Base-by-base conservation (phyloP, 495 filamentous ascomycete genomes). In the Lophium mytilinum region DNA sequence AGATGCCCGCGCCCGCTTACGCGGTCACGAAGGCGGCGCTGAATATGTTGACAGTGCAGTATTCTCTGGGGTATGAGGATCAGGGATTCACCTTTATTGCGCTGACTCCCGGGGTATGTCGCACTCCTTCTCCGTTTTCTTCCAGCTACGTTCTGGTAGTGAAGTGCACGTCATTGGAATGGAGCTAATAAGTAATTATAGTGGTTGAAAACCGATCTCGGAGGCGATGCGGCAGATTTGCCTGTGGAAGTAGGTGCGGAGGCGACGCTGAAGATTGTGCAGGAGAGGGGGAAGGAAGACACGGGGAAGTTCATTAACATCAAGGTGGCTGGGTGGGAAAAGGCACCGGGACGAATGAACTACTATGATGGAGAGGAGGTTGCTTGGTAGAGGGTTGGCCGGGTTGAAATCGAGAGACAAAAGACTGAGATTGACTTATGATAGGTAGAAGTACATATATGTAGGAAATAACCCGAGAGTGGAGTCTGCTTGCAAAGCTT, bases 1-100 rank as follows among this genome's bases (percentile, higher is more conserved):
- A 49, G 9, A 39, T 60, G 10, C 68, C 68, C 0, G 56, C 36
- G 9, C 77, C 75, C 6, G 73, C 73, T 6, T 81, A 82, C 58
- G 79, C 77, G 57, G 71, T 81, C 55, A 67, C 72, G 36, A 82
- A 81, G 62, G 74, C 78, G 0, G 75, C 75, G 1, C 50, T 78
- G 49, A 79, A 80, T 51, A 73, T 74, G 64, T 58, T 81, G 5
- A 80, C 73, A 3, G 68, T 75, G 0, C 74, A 79, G 55, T 78
- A 78, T 51, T 69, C 77, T 0, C 54, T 70, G 40, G 61, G 68
- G 14, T 75, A 71, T 53, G 70, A 61, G 1, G 56, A 69, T 4
- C 66, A 75, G 9, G 73, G 74, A 0, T 77, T 81, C 48, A 73
- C 70, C 0, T 70, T 80, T 30, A 53, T 79, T 35, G 69, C 71